Conservation (phyloP, 352 stramenopile species). For the Phytophthora podocarpi region DNA sequence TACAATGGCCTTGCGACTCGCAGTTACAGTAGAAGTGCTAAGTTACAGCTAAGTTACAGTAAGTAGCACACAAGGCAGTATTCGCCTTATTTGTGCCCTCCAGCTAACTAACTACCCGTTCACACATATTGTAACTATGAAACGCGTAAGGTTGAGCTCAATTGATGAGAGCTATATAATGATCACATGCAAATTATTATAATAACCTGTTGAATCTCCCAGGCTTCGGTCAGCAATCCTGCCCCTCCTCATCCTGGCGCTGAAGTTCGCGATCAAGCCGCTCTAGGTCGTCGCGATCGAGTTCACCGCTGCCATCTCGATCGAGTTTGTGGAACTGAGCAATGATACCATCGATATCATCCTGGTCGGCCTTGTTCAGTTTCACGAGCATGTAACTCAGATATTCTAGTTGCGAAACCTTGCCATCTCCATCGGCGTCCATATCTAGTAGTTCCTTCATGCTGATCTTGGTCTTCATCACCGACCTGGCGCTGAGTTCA, state of each 20-base stretch:
- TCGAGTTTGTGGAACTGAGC: slow-evolving; percentile 72
- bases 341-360: slow-evolving; percentile 69
- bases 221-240: too few species aligned
- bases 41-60: too few species aligned
- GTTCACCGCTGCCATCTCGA: slow-evolving; percentile 64
- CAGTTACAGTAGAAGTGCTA: too few species aligned
- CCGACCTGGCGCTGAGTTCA: slow-evolving; percentile 55
- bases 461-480: slow-evolving; percentile 76
- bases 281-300: slow-evolving; percentile 71
- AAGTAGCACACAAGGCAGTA: too few species aligned
- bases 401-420: slow-evolving; percentile 74
- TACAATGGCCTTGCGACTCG: too few species aligned
- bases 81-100: too few species aligned
- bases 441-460: slow-evolving; percentile 78
- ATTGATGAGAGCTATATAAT: too few species aligned
- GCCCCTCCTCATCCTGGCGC: slow-evolving; percentile 41
- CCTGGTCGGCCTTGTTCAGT: slow-evolving; percentile 69
- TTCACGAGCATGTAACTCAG: slow-evolving; percentile 79
- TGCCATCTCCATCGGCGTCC: slow-evolving; percentile 69
- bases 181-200: too few species aligned
- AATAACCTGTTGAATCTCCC: too few species aligned
- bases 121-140: too few species aligned
- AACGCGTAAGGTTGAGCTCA: too few species aligned
- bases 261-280: slow-evolving; percentile 63
- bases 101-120: too few species aligned